Conservation (phyloP, 495 filamentous ascomycete species). For the Penicillium coffeae region DNA sequence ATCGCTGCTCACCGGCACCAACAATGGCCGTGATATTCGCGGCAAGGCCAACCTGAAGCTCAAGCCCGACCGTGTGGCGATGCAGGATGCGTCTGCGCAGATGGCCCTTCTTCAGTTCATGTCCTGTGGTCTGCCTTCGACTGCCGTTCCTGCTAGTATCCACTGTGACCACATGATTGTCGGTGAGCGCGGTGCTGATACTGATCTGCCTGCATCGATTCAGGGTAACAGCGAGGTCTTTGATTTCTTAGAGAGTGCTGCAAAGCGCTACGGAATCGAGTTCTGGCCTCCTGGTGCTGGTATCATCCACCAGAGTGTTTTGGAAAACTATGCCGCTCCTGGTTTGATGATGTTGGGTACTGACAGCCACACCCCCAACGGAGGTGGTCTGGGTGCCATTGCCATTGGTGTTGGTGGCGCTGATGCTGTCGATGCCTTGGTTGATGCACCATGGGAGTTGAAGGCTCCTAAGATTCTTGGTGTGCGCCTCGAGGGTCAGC, state of each 20-base stretch:
- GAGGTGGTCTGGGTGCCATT: slow-evolving; percentile 86
- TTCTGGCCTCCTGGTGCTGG: slow-evolving; percentile 99
- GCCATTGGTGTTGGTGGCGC: slow-evolving; percentile 97
- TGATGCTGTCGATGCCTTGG: slow-evolving; percentile 94
- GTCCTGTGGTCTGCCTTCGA: slow-evolving; percentile 85
- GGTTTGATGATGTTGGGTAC: slow-evolving; percentile 99
- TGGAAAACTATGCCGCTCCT: slow-evolving; percentile 97
- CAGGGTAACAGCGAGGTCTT: slow-evolving; percentile 94
- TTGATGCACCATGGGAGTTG: slow-evolving; percentile 94
- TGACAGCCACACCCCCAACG: slow-evolving; percentile 97
- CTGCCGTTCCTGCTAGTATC: slow-evolving; percentile 95
- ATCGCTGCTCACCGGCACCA: slow-evolving; percentile 42
- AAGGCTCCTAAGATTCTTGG: slow-evolving; percentile 90
- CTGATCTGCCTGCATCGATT: slow-evolving; percentile 82
- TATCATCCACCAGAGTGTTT: slow-evolving; percentile 96
- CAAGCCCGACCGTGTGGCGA: slow-evolving; percentile 95
- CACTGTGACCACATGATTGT: slow-evolving; percentile 99
- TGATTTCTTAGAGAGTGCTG: slow-evolving; percentile 91
- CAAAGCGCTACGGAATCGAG: slow-evolving; percentile 94
- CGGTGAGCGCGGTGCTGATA: slow-evolving; percentile 77
- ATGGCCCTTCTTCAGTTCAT: slow-evolving; percentile 99
- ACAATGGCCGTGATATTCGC: slow-evolving; percentile 72
- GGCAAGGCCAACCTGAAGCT: slow-evolving; percentile 93
- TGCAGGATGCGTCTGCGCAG: slow-evolving; percentile 98
- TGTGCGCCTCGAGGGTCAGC: slow-evolving; percentile 76